A percentile compares a stretch with the other conserved stretches of the same genome.
Evolutionary conservation across 805 yeast genomes (phyloP).

Genomic region (Maudiozyma turicensis): DNA sequence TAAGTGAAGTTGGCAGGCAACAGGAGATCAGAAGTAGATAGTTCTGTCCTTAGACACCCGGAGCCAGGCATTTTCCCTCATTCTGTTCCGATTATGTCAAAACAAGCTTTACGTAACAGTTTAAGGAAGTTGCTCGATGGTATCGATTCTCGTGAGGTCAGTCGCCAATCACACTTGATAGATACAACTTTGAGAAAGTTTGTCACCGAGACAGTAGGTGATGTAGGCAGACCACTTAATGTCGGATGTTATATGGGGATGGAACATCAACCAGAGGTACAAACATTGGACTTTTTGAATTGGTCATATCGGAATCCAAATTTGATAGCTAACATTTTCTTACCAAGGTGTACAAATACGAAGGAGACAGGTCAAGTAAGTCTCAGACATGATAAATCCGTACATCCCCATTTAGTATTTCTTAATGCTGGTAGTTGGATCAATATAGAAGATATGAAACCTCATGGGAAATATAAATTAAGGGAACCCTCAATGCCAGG

Average conservation of each 20-base stretch:
- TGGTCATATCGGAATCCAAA: slow-evolving; percentile 34
- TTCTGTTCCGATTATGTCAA: not conserved
- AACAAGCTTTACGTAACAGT: not conserved
- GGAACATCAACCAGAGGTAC: slow-evolving; percentile 55
- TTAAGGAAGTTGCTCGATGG: not conserved
- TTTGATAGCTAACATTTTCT: slow-evolving; percentile 40
- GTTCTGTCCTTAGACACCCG: no score
- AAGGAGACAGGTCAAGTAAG: slow-evolving; percentile 23
- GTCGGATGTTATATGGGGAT: slow-evolving; percentile 71
- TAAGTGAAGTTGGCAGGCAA: no score
- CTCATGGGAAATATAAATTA: slow-evolving; percentile 59
- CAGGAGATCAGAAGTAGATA: no score
- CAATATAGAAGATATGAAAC: slow-evolving; percentile 40
- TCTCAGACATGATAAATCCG: slow-evolving; percentile 8
- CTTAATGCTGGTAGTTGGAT: slow-evolving; percentile 35
- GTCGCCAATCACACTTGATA: not conserved
- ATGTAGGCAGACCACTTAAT: not conserved
- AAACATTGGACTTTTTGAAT: slow-evolving; percentile 46
- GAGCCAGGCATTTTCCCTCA: no score
- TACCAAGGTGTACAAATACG: slow-evolving; percentile 45
- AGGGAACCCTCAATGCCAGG: slow-evolving; percentile 46
- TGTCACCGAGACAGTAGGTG: not conserved
- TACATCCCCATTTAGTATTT: slow-evolving; percentile 46
- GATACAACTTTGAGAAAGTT: not conserved
- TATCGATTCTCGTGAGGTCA: not conserved